These are phyloP conservation scores for Lipomyces japonicus DNA, from an alignment of 805 yeast species.

Conservation along the genomic window DNA sequence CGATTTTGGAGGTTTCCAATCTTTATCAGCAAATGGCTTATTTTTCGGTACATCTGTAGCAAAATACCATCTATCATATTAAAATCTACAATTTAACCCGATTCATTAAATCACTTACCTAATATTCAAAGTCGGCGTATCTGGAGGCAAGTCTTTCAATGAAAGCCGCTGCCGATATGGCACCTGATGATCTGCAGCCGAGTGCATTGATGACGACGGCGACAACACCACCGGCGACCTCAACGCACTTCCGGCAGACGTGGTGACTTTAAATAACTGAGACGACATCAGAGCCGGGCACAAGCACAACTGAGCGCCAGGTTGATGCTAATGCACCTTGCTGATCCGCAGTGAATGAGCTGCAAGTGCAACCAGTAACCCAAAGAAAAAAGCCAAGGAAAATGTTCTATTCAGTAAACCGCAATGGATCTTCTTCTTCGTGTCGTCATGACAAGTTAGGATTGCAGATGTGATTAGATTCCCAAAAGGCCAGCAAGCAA, in stretches of 20 bases:
- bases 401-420: no score
- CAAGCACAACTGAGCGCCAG: no score
- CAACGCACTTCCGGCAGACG: background rate
- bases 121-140: slow-evolving; percentile 22
- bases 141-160: slow-evolving; percentile 20
- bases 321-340: no score
- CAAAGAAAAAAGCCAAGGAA: no score
- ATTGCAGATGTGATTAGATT: no score
- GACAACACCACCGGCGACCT: background rate
- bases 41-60: slow-evolving; percentile 25
- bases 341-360: no score
- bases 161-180: slow-evolving; percentile 25
- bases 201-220: background rate
- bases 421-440: no score
- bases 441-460: no score
- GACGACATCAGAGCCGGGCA: no score
- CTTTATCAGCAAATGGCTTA: slow-evolving; percentile 37
- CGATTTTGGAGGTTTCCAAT: slow-evolving; percentile 47
- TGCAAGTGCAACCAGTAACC: no score
- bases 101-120: slow-evolving; percentile 11
- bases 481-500: no score
- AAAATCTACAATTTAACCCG: background rate
- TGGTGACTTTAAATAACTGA: background rate
- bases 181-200: slow-evolving; percentile 19
- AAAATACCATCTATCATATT: slow-evolving; percentile 21